Conservation (phyloP, 164 flowering plant species). For the Saururus chinensis region DNA sequence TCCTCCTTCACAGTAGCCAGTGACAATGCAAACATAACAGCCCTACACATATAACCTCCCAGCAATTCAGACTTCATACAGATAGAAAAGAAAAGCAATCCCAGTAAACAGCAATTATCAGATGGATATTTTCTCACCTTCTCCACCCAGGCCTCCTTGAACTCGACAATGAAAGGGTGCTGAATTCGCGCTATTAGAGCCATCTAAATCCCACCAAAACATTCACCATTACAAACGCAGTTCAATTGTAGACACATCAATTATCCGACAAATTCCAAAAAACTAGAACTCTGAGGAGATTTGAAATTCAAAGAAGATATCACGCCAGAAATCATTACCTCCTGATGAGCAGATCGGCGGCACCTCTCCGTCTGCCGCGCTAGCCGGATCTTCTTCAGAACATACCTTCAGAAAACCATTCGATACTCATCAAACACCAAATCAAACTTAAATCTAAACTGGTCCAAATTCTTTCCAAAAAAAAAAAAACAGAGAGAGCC, state of each 20-base stretch:
- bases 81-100: neutral
- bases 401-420: conserved; percentile 39
- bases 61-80: conserved; percentile 6
- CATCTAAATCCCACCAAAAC: conserved; percentile 41
- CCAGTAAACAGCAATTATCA: neutral
- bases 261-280: no score
- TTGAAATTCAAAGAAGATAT: no score
- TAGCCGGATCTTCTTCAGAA: conserved; percentile 89
- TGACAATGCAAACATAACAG: conserved; percentile 97
- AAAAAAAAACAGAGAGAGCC: neutral
- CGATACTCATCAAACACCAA: neutral
- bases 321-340: conserved; percentile 57
- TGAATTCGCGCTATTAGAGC: conserved; percentile 90
- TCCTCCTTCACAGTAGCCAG: conserved; percentile 99
- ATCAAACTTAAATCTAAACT: conserved; percentile 1
- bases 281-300: no score
- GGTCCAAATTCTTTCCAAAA: neutral
- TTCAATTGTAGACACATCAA: neutral
- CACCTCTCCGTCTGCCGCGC: conserved; percentile 95
- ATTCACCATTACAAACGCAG: neutral
- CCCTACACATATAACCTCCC: conserved; percentile 40
- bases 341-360: conserved; percentile 95
- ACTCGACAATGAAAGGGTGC: conserved; percentile 90
- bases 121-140: conserved; percentile 37
- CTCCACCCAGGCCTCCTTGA: conserved; percentile 99